phyloP scores from a whole-genome alignment of 2,329 filamentous ascomycete species.

The Xylaria sp. region DNA sequence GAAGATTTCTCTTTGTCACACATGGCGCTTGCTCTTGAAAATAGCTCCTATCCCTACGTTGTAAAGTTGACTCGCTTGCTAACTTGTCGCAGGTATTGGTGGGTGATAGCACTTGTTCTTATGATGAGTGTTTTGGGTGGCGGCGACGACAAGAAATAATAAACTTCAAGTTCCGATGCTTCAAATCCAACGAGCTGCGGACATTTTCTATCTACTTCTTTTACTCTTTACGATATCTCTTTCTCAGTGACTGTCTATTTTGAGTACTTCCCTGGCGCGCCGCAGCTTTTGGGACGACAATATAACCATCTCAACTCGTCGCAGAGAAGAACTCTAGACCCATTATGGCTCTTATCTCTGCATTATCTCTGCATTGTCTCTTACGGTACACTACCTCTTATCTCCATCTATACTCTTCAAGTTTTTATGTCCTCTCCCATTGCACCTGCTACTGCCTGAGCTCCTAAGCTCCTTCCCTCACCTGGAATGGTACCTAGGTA shows the following conservation, averaged over 20 bases:
- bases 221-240: background rate
- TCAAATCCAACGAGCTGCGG: conserved; percentile 15
- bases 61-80: conserved; percentile 45
- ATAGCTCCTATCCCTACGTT: background rate
- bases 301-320: conserved; percentile 3
- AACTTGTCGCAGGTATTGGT: conserved; percentile 70
- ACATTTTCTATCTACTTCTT: background rate
- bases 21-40: background rate
- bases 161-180: conserved; percentile 32
- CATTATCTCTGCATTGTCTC: background rate
- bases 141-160: conserved; percentile 63
- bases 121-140: conserved; percentile 66
- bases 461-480: conserved; percentile 2
- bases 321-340: background rate
- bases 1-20: background rate
- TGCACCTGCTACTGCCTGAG: background rate
- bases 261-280: background rate
- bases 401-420: background rate
- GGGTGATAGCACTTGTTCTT: conserved; percentile 66
- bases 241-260: conserved; percentile 20
- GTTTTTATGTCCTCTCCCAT: background rate
- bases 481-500: conserved; percentile 14
- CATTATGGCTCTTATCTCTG: background rate
- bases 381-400: background rate
- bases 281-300: conserved; percentile 10